These are phyloP conservation scores for Acacia acuminata DNA, from an alignment of 306 rosid species.

Conservation along the genomic window DNA sequence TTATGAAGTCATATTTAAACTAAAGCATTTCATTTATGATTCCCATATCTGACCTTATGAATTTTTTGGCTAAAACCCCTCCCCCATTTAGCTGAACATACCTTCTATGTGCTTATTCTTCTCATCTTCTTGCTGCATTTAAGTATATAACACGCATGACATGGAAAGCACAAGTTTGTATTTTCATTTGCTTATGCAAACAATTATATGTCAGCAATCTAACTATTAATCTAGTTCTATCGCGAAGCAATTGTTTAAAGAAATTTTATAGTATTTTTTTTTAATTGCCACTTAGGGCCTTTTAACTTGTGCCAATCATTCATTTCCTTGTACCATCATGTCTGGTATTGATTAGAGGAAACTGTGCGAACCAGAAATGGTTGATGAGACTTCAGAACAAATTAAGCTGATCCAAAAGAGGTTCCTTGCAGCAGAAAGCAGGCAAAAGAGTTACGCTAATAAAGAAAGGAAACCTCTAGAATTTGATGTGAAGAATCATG, in stretches of 20 bases:
- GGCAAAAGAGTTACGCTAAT: no score
- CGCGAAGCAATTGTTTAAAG: neutral
- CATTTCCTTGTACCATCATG: neutral
- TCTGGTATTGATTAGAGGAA: neutral
- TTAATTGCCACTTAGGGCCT: neutral
- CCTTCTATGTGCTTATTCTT: neutral
- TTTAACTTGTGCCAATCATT: neutral
- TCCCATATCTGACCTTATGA: neutral
- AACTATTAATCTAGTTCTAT: neutral
- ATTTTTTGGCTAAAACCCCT: neutral
- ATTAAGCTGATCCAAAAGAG: no score
- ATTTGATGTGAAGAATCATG: no score
- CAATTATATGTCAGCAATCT: neutral
- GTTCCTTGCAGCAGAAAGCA: no score
- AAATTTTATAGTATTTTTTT: neutral
- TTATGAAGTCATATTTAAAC: neutral
- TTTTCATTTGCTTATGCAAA: slow-evolving; percentile 1
- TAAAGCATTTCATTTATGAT: neutral
- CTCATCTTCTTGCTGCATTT: neutral
- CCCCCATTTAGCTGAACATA: neutral
- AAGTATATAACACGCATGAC: neutral
- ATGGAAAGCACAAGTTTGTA: neutral
- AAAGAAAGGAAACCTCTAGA: no score
- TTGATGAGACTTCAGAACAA: no score
- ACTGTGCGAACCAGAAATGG: no score